Percentiles rank a stretch among this genome's conserved stretches.
These are phyloP conservation scores for Penicillium expansum DNA, from an alignment of 2,329 filamentous ascomycete species.

Conservation along the genomic window DNA sequence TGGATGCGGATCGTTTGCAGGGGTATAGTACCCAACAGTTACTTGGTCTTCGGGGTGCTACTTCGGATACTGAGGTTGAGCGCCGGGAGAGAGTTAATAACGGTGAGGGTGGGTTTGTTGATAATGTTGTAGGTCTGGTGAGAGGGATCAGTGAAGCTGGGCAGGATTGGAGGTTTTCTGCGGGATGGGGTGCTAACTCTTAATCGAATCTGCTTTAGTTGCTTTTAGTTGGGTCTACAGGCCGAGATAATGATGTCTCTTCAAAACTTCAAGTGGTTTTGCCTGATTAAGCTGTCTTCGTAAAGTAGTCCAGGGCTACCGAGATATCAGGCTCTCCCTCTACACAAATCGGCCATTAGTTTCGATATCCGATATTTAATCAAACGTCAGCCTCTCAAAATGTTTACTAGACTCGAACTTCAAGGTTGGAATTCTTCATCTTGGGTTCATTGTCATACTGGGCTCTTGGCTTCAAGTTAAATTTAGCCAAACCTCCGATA, in stretches of 20 bases:
- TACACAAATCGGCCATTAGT: neutral
- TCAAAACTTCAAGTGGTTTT: neutral
- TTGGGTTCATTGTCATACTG: neutral
- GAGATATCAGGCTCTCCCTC: neutral
- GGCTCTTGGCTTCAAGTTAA: neutral
- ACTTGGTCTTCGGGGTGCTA: constrained; percentile 5
- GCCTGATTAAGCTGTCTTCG: neutral
- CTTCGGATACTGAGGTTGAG: constrained; percentile 22
- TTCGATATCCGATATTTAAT: no score
- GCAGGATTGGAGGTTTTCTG: constrained; percentile 23
- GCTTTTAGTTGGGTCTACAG: neutral
- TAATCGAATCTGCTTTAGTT: neutral
- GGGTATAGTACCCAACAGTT: constrained; percentile 19
- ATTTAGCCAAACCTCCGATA: neutral
- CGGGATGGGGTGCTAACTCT: constrained; percentile 27
- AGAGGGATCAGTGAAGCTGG: constrained; percentile 25
- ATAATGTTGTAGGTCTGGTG: constrained; percentile 27
- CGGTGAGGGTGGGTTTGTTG: constrained; percentile 27
- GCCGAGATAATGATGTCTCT: neutral
- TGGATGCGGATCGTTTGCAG: constrained; percentile 23
- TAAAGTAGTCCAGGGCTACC: neutral
- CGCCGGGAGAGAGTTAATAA: constrained; percentile 22
- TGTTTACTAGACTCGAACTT: neutral
- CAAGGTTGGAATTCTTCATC: neutral
- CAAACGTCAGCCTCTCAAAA: no score